Conservation (phyloP, 129 eudicot genomes). For the Artemisia annua region DNA sequence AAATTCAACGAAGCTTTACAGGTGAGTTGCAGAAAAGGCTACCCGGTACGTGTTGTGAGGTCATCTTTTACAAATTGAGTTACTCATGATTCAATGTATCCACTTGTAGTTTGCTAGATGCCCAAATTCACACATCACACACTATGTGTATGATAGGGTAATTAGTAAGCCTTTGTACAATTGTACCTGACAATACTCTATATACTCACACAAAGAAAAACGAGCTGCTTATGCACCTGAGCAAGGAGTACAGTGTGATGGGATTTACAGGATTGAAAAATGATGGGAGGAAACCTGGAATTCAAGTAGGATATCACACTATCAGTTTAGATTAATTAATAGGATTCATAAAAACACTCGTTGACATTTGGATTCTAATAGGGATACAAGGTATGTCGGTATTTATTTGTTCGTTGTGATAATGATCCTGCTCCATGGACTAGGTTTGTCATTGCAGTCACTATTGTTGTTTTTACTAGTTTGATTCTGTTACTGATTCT, state of each 20-base stretch:
- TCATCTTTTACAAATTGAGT: conserved; percentile 6
- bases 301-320: conserved; percentile 34
- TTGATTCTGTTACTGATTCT: too few species aligned
- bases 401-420: conserved; percentile 56
- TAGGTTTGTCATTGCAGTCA: conserved; percentile 39
- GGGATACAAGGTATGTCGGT: conserved; percentile 72
- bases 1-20: conserved; percentile 67
- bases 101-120: too few species aligned
- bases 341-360: background rate
- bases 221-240: conserved; percentile 87
- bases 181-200: too few species aligned
- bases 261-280: conserved; percentile 39
- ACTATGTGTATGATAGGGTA: too few species aligned
- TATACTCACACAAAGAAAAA: background rate
- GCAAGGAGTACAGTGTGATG: conserved; percentile 68
- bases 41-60: conserved; percentile 38
- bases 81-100: too few species aligned
- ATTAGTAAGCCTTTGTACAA: too few species aligned
- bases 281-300: too few species aligned
- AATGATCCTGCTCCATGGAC: conserved; percentile 95
- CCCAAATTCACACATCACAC: too few species aligned
- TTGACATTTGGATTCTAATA: conserved; percentile 16
- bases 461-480: too few species aligned
- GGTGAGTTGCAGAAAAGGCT: conserved; percentile 76
- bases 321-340: background rate